These are phyloP conservation scores for Chaetothyriales sp. DNA, from an alignment of 2,329 filamentous ascomycete genomes.

Conservation along the genomic window DNA sequence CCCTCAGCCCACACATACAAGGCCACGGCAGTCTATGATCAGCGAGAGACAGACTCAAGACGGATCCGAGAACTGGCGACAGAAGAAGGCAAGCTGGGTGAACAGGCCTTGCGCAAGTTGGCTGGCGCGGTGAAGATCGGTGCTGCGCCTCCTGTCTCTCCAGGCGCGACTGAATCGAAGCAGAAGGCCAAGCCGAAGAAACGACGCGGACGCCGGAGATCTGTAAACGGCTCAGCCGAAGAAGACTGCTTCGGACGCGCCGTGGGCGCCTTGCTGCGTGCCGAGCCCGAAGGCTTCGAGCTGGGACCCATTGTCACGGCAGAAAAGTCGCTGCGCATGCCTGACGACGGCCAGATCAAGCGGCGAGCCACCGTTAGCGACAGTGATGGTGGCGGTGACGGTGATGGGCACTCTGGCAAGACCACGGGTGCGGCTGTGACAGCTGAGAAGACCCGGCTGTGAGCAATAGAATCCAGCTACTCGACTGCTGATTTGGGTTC, in stretches of 20 bases:
- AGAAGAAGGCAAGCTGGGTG: conserved; percentile 49
- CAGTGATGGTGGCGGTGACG: no score
- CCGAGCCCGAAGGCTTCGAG: conserved; percentile 24
- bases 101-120: conserved; percentile 49
- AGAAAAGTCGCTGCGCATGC: conserved; percentile 42
- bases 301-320: conserved; percentile 43
- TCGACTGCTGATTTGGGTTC: neutral
- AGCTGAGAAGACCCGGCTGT: conserved; percentile 7
- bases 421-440: conserved; percentile 5
- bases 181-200: conserved; percentile 22
- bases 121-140: conserved; percentile 34
- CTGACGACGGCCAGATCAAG: conserved; percentile 22
- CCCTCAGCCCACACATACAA: conserved; percentile 51
- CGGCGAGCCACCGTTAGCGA: conserved; percentile 8
- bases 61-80: conserved; percentile 48
- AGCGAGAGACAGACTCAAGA: conserved; percentile 44
- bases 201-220: conserved; percentile 17
- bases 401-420: neutral
- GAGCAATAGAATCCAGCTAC: neutral
- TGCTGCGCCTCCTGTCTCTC: conserved; percentile 27
- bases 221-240: conserved; percentile 20
- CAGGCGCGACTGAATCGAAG: conserved; percentile 22
- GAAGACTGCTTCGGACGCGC: conserved; percentile 42
- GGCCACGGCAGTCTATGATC: conserved; percentile 42
- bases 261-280: conserved; percentile 35